Base-by-base conservation (phyloP, 2,329 filamentous ascomycete species). In the Claviceps digitariae region DNA sequence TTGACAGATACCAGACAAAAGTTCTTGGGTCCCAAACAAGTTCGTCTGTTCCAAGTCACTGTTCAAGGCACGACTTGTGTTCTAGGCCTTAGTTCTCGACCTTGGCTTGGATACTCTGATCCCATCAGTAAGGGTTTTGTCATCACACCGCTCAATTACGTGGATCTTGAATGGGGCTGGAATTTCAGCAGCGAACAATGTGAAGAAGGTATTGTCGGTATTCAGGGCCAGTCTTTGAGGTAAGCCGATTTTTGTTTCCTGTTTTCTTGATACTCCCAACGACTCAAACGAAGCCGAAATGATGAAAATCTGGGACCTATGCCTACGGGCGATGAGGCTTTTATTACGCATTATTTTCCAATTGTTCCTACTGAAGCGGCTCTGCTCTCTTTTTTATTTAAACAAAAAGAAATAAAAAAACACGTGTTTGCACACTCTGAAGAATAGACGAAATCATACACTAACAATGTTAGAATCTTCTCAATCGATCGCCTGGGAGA, bases 111-210 rank as follows among this genome's bases (percentile, higher is more conserved):
- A 45, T 97, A 97, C 65, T 86, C 90, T 0, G 89, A 97, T 62
- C 83, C 87, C 2, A 84, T 90, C 55, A 90, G 86, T 2, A 88
- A 87, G 63, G 84, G 84, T 40, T 95, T 96, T 63, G 88, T 94
- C 70, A 83, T 97, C 60, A 96, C 91, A 1, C 93, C 94, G 0
- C 72, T 99, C 31, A 88, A 87, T 66, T 96, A 95, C 63, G 83
- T 85, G 52, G 83, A 86, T 43, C 79, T 98, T 29, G 90, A 95
- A 67, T 96, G 89, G 76, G 90, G 87, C 3, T 95, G 90, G 85
- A 95, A 93, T 62, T 97, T 98, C 65, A 91, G 87, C 67, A 95
- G 90, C 64, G 89, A 95, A 66, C 87, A 95, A 67, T 95, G 90
- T 62, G 83, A 86, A 45, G 87, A 96, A 69, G 90, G 90, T 53